Conservation (phyloP, 228 moss, liverwort and hornwort species). For the Sphagnum magellanicum region DNA sequence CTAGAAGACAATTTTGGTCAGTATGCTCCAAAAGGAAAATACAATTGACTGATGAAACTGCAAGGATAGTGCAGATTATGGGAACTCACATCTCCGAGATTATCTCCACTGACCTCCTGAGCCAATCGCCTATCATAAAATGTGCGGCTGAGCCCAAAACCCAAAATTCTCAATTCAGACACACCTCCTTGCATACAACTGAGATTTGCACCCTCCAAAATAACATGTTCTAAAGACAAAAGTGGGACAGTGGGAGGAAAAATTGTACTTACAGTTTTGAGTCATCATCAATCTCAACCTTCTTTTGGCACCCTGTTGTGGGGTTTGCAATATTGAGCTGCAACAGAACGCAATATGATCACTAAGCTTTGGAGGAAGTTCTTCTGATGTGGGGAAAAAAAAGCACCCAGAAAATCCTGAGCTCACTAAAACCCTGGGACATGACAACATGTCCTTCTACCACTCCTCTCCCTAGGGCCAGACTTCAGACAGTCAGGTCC, state of each 20-base stretch:
- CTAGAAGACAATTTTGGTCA: background rate
- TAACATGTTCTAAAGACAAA: too few relatives aligned
- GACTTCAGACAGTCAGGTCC: too few relatives aligned
- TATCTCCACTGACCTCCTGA: constrained; percentile 80
- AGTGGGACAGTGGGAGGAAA: background rate
- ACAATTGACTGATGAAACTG: background rate
- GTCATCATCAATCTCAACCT: constrained; percentile 63
- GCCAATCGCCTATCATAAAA: constrained; percentile 86
- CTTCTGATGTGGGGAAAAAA: too few relatives aligned
- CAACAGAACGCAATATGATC: too few relatives aligned
- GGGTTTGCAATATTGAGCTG: constrained; percentile 43
- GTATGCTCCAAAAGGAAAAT: too few relatives aligned
- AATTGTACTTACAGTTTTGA: constrained; percentile 40
- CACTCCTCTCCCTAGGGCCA: too few relatives aligned
- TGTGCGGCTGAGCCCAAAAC: constrained; percentile 34
- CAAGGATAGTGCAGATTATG: background rate
- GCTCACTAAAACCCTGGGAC: too few relatives aligned
- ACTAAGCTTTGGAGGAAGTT: too few relatives aligned
- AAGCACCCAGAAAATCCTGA: too few relatives aligned
- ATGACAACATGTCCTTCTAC: too few relatives aligned
- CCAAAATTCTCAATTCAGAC: background rate
- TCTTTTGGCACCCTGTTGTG: constrained; percentile 51
- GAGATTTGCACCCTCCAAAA: background rate
- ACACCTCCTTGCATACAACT: background rate
- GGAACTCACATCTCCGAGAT: constrained; percentile 52